Evolutionary conservation across 176 grass and related monocot species (phyloP).

Genomic region (Avena eriantha): DNA sequence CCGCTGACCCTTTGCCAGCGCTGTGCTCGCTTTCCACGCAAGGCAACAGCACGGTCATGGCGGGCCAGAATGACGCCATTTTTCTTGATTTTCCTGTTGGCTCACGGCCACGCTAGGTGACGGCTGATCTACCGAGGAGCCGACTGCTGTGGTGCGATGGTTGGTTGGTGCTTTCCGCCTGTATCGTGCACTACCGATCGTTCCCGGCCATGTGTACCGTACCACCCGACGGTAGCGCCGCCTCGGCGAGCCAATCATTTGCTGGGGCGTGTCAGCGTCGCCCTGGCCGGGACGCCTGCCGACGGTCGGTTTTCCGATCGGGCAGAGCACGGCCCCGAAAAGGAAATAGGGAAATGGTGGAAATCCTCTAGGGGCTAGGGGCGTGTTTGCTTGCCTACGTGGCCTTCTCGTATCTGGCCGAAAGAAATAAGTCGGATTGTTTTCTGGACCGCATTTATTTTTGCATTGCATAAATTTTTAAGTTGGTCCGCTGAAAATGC

Average conservation of each 20-base stretch:
- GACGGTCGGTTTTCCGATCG: neutral
- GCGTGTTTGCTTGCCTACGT: too few species aligned
- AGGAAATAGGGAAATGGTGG: neutral
- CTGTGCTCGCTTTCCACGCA: slow-evolving; percentile 42
- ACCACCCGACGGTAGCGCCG: neutral
- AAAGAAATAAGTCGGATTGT: too few species aligned
- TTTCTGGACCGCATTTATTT: too few species aligned
- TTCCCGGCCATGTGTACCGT: slow-evolving; percentile 21
- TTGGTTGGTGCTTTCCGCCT: slow-evolving; percentile 46
- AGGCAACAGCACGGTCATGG: neutral
- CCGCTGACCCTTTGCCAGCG: slow-evolving; percentile 12
- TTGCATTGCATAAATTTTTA: too few species aligned
- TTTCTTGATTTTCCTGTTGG: neutral
- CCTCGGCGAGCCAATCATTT: slow-evolving; percentile 38
- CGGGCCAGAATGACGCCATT: slow-evolving; percentile 22
- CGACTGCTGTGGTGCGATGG: neutral
- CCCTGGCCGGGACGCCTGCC: neutral
- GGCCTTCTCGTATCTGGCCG: too few species aligned
- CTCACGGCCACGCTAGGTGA: neutral
- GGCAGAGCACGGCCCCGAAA: neutral
- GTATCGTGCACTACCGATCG: slow-evolving; percentile 26
- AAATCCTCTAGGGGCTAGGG: too few species aligned
- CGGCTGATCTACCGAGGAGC: slow-evolving; percentile 19
- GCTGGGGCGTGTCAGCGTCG: slow-evolving; percentile 29
- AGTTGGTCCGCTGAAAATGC: too few species aligned